Percentiles rank a stretch among this genome's conserved stretches.
These are phyloP conservation scores for Claviceps arundinis DNA, from an alignment of 2,329 filamentous ascomycete species.

Conservation along the genomic window DNA sequence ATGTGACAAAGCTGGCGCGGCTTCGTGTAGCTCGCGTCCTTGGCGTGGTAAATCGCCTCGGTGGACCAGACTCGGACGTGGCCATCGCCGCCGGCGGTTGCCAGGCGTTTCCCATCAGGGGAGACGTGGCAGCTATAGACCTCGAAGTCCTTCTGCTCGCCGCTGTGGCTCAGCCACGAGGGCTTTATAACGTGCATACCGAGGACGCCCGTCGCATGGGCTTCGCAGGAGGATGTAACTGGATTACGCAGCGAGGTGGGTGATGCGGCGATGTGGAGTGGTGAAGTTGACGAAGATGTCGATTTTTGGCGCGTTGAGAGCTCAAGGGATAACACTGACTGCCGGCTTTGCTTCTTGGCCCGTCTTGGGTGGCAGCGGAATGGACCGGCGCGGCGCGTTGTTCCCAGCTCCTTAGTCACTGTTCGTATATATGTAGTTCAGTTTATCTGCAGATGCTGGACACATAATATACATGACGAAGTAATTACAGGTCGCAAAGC, in stretches of 20 bases:
- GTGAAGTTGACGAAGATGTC: not conserved
- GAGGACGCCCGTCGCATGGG: slow-evolving; percentile 9
- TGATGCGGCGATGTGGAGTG: not conserved
- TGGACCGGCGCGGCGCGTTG: not conserved
- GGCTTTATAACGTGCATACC: slow-evolving; percentile 84
- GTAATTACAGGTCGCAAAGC: too few relatives aligned
- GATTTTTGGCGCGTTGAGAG: not conserved
- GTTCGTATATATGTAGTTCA: too few relatives aligned
- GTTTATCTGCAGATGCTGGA: too few relatives aligned
- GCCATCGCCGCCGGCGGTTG: slow-evolving; percentile 92
- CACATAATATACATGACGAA: too few relatives aligned
- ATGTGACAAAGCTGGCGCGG: slow-evolving; percentile 94
- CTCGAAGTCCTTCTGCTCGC: slow-evolving; percentile 96
- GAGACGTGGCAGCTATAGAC: slow-evolving; percentile 98
- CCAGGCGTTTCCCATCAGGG: slow-evolving; percentile 79
- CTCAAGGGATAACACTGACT: not conserved
- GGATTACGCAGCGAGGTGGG: not conserved
- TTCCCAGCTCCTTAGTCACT: not conserved
- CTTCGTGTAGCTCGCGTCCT: slow-evolving; percentile 55
- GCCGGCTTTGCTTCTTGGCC: not conserved
- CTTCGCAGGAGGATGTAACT: not conserved
- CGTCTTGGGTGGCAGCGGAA: not conserved
- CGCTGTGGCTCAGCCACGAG: slow-evolving; percentile 88
- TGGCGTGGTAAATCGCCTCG: slow-evolving; percentile 76
- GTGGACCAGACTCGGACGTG: slow-evolving; percentile 97